Percentiles rank a stretch among this genome's conserved stretches.
phyloP scores from a whole-genome alignment of 805 yeast genomes.

The Yamadazyma takamatsuzukensis region DNA sequence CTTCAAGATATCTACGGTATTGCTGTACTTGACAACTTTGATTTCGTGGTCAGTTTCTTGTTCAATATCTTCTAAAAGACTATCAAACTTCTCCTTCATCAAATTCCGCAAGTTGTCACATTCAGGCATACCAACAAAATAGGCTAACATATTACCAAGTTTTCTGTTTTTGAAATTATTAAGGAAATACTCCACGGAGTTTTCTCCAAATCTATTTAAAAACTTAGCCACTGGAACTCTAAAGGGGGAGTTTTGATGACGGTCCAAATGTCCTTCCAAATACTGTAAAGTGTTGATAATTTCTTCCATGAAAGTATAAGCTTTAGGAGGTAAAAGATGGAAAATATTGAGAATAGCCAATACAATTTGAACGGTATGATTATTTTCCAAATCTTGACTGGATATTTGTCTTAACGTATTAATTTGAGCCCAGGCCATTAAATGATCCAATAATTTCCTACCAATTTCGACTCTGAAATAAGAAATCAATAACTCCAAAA shows the following conservation, averaged over 20 bases:
- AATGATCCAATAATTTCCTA: conserved; percentile 82
- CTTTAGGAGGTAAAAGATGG: conserved; percentile 88
- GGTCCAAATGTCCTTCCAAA: conserved; percentile 77
- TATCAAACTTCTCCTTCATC: conserved; percentile 50
- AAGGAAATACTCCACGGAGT: conserved; percentile 67
- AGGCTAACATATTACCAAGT: conserved; percentile 64
- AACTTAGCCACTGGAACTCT: conserved; percentile 86
- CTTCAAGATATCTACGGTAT: conserved; percentile 61
- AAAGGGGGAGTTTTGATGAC: conserved; percentile 86
- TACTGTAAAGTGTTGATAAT: conserved; percentile 70
- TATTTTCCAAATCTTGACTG: conserved; percentile 73
- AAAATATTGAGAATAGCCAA: conserved; percentile 88
- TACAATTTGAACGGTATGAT: conserved; percentile 80
- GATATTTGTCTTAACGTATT: conserved; percentile 71
- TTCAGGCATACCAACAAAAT: conserved; percentile 53
- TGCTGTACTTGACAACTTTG: conserved; percentile 65
- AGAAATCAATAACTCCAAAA: conserved; percentile 81
- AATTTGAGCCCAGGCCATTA: conserved; percentile 94
- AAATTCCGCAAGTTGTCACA: conserved; percentile 55
- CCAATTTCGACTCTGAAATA: conserved; percentile 98
- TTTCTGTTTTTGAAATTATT: conserved; percentile 61
- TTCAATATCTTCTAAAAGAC: conserved; percentile 44
- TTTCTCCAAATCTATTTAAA: conserved; percentile 74
- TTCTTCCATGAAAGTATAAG: conserved; percentile 87
- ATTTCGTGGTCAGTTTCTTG: conserved; percentile 50